Conservation (phyloP, 169 alveolate genomes). For the Cytauxzoon felis region DNA sequence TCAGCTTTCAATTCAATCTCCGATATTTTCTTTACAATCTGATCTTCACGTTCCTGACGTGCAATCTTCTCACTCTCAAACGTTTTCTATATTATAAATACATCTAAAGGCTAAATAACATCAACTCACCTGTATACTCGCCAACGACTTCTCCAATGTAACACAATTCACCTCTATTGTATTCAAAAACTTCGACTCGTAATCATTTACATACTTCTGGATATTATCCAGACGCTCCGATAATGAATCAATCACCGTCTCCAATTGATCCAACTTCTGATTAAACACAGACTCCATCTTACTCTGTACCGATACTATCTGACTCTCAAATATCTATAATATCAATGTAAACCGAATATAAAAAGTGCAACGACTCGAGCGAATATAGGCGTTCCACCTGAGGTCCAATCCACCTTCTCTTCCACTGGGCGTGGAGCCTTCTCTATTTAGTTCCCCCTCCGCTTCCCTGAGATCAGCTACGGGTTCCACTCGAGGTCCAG, state of each 20-base stretch:
- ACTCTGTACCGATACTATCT: conserved; percentile 46
- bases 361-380: background rate
- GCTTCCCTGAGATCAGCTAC: too few relatives aligned
- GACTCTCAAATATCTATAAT: conserved; percentile 51
- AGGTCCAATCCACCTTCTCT: too few relatives aligned
- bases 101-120: background rate
- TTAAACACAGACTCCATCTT: conserved; percentile 50
- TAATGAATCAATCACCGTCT: conserved; percentile 44
- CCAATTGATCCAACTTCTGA: conserved; percentile 55
- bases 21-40: conserved; percentile 44
- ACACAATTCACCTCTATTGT: conserved; percentile 53
- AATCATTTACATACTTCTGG: conserved; percentile 29
- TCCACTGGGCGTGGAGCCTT: too few relatives aligned
- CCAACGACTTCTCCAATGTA: conserved; percentile 41
- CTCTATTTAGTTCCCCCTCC: too few relatives aligned
- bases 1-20: conserved; percentile 49
- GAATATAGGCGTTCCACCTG: too few relatives aligned
- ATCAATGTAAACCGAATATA: background rate
- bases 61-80: conserved; percentile 49
- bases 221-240: conserved; percentile 51
- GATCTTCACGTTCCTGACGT: conserved; percentile 60
- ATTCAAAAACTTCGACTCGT: conserved; percentile 34
- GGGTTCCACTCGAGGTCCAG: too few relatives aligned
- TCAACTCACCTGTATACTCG: conserved; percentile 56
- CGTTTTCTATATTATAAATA: conserved; percentile 39